phyloP scores from a whole-genome alignment of 2,329 filamentous ascomycete species.

The Ustilaginoidea virens region DNA sequence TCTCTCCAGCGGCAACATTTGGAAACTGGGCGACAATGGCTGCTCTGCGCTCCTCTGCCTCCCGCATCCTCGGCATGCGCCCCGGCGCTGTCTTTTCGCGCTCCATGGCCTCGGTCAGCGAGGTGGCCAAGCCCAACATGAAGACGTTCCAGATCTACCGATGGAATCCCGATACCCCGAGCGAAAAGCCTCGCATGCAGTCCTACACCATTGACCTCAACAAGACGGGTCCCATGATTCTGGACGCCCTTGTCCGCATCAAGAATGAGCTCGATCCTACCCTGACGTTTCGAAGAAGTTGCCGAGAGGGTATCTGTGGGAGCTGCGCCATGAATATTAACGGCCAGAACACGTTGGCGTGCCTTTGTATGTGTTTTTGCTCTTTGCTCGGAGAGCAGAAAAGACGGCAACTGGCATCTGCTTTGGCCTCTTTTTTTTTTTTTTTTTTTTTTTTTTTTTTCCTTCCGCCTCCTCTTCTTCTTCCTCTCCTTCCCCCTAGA shows the following conservation, averaged over 20 bases:
- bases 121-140: constrained; percentile 52
- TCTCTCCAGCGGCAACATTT: too few species aligned
- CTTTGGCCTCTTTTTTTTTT: too few species aligned
- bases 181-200: constrained; percentile 91
- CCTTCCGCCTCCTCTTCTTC: background rate
- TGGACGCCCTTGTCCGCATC: constrained; percentile 92
- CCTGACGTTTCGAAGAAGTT: constrained; percentile 87
- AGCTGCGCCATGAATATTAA: constrained; percentile 99
- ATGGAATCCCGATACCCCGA: constrained; percentile 90
- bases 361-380: constrained; percentile 60
- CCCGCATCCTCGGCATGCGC: constrained; percentile 32
- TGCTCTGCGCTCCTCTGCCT: constrained; percentile 44
- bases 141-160: constrained; percentile 99
- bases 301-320: constrained; percentile 95
- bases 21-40: too few species aligned
- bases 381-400: too few species aligned
- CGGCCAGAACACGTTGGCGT: constrained; percentile 93
- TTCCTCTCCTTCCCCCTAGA: too few species aligned
- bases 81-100: constrained; percentile 28
- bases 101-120: constrained; percentile 38
- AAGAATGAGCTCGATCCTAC: constrained; percentile 99
- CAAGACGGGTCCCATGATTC: constrained; percentile 97
- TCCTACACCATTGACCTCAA: constrained; percentile 89
- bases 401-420: too few species aligned
- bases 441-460: constrained; percentile 19